Evolutionary conservation across 768 basidiomycete species (phyloP).

Genomic region (Infundibulicybe gibba): DNA sequence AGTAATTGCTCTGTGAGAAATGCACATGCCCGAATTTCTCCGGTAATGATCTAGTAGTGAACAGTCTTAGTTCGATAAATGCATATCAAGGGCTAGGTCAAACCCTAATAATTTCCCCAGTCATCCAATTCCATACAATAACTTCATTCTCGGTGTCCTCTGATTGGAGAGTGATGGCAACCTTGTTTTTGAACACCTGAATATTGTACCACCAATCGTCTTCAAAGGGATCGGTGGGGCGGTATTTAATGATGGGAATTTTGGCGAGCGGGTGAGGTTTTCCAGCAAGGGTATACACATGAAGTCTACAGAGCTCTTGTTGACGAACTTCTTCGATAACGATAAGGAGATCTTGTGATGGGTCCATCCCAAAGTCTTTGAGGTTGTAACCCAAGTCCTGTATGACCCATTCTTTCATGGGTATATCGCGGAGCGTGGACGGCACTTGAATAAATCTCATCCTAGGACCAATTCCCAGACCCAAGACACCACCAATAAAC

Average conservation of each 20-base stretch:
- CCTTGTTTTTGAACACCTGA: conserved; percentile 4
- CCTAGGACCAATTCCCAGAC: conserved; percentile 4
- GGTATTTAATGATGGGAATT: background rate
- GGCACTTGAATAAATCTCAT: conserved; percentile 8
- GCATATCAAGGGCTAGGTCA: background rate
- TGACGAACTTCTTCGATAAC: conserved; percentile 2
- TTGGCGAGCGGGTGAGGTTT: conserved; percentile 1
- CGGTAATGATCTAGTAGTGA: conserved; percentile 1
- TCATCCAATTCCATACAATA: conserved; percentile 5
- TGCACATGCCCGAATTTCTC: background rate
- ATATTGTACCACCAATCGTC: conserved; percentile 5
- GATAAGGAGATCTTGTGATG: conserved; percentile 7
- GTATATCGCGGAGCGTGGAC: conserved; percentile 5
- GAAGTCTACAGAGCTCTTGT: background rate
- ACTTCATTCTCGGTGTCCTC: background rate
- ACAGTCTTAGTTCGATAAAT: background rate
- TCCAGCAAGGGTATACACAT: conserved; percentile 5
- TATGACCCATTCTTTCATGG: conserved; percentile 4
- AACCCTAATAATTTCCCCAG: conserved; percentile 1
- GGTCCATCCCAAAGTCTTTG: background rate
- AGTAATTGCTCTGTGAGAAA: background rate
- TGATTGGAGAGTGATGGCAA: conserved; percentile 5
- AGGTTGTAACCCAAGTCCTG: background rate
- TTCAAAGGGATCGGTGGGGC: background rate
- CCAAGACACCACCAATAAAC: conserved; percentile 3